phyloP scores from a whole-genome alignment of 345 rosid species.

The Citrus hindsii region DNA sequence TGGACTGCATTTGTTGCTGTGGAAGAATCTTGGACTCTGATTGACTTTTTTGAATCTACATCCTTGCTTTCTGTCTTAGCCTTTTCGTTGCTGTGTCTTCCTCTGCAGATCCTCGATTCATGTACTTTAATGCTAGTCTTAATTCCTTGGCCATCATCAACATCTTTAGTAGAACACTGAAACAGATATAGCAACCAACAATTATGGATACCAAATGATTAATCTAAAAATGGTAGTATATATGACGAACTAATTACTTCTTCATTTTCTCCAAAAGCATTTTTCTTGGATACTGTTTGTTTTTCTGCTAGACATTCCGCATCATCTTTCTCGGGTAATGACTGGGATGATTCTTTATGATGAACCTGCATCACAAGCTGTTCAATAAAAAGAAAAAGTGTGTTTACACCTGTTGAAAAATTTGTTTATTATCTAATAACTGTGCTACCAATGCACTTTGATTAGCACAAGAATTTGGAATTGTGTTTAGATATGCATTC shows the following conservation, averaged over 20 bases:
- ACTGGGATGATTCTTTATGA: background rate
- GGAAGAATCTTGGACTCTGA: background rate
- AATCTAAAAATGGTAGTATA: background rate
- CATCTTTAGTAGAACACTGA: background rate
- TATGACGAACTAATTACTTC: background rate
- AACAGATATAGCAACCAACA: background rate
- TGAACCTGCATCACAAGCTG: background rate
- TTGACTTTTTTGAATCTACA: background rate
- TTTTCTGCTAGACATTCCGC: background rate
- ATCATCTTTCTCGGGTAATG: background rate
- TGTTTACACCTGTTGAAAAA: background rate
- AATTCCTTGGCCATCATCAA: background rate
- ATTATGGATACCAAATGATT: background rate
- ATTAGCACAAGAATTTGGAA: background rate
- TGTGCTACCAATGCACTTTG: background rate
- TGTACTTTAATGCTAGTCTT: background rate
- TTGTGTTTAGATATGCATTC: background rate
- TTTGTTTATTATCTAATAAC: background rate
- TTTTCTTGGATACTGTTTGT: background rate
- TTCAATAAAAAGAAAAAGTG: background rate
- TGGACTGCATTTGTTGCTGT: background rate
- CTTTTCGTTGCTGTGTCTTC: background rate
- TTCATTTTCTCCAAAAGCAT: background rate
- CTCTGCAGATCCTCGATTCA: constrained; percentile 1
- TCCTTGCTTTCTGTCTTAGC: background rate